Base-by-base conservation (phyloP, 352 stramenopile species). In the Phytophthora boehmeriae region DNA sequence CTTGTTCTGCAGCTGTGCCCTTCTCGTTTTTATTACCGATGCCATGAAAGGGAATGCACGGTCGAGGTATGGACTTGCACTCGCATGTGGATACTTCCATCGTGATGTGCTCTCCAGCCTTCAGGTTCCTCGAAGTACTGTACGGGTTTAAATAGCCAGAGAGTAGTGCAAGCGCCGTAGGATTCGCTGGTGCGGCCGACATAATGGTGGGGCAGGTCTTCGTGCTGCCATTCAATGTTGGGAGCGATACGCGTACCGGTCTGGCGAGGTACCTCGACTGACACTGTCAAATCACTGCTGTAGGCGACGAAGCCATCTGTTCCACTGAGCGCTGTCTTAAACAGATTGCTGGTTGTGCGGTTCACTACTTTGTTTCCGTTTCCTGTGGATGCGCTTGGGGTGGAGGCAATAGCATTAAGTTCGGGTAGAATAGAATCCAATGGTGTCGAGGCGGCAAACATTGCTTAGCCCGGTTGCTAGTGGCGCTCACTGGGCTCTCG, bases 1-100 rank as follows among this genome's bases (percentile, higher is more conserved):
- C 28, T 53, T 55, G 8, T 59, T 17, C 13, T 54, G 48, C 4
- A 66, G 17, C 8, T 36, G 35, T n/a, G n/a, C n/a, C n/a, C 8
- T 44, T 22, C 17, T 59, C 45, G 13, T 52, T 41, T 4, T 14
- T 32, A 4, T 44, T 32, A 5, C 57, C 63, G 5, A 63, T 14
- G 6, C 57, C 64, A 22, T 73, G 58, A 25, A 68, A 59, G 41
- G 68, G 59, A 16, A 73, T n/a, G 32, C 64, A 73, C 19, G 38
- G 38, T 8, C 38, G 38, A 44, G 38, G 38, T 44, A 16, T 44
- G 6, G 38, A 22, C 10, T 22, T 19, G 38, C 38, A 44, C 38
- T 23, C 14, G 19, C 38, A 44, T 4, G 38, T 22, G 11, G 38
- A 17, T 4, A 16, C 38, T 22, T 44, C 38, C 38, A 44, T 44